phyloP scores from a whole-genome alignment of 306 rosid species.

The Arachis stenosperma region DNA sequence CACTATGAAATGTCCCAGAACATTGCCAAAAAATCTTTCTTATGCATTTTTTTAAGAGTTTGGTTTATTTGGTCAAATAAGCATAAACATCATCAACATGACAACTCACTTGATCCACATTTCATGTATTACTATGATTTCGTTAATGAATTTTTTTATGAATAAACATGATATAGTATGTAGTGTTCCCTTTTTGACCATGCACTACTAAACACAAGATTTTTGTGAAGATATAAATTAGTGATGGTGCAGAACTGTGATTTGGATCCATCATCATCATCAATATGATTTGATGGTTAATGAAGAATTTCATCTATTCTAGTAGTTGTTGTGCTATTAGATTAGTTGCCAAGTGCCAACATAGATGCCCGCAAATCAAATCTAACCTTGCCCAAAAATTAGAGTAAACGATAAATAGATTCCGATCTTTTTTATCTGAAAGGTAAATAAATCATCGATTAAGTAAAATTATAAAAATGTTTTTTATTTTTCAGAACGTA shows the following conservation, averaged over 20 bases:
- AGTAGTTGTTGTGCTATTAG: neutral
- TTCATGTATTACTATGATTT: too few species aligned
- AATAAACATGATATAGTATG: too few species aligned
- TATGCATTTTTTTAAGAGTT: neutral
- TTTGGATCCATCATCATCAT: neutral
- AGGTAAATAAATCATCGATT: too few species aligned
- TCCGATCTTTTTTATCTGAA: too few species aligned
- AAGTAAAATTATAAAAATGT: too few species aligned
- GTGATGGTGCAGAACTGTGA: neutral
- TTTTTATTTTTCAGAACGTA: too few species aligned
- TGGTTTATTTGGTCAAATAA: neutral
- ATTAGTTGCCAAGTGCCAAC: neutral
- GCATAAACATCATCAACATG: neutral
- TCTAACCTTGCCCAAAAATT: neutral
- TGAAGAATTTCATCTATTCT: neutral
- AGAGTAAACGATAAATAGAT: too few species aligned
- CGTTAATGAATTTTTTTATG: too few species aligned
- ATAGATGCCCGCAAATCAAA: neutral
- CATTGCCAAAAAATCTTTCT: neutral
- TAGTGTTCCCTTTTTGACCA: neutral
- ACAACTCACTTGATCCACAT: too few species aligned
- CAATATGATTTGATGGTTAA: neutral
- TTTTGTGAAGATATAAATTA: neutral
- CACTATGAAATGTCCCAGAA: constrained; percentile 15
- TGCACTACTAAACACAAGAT: neutral